These are phyloP conservation scores for Saccharomycopsis phalli DNA, from an alignment of 1,139 yeast species.

Conservation along the genomic window DNA sequence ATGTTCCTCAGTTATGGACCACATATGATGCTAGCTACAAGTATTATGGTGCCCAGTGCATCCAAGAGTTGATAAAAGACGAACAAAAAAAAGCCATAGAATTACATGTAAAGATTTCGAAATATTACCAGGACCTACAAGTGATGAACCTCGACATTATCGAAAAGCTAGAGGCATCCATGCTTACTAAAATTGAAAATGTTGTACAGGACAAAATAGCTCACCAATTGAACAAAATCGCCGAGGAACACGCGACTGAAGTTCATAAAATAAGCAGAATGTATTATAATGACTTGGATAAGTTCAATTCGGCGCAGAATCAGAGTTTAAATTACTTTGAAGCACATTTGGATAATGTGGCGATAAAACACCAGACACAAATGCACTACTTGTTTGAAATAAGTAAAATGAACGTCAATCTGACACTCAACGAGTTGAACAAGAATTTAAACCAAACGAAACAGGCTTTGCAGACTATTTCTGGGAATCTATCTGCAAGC, in stretches of 20 bases:
- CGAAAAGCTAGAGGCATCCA: neutral
- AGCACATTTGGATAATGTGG: neutral
- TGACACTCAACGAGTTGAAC: neutral
- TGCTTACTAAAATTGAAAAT: neutral
- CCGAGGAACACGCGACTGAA: neutral
- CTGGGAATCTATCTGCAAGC: neutral
- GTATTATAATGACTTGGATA: neutral
- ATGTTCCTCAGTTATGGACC: slow-evolving; percentile 19
- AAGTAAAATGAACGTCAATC: neutral
- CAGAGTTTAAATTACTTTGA: neutral
- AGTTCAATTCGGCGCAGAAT: neutral
- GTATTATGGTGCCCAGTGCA: slow-evolving; percentile 12
- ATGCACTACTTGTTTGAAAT: neutral
- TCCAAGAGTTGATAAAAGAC: slow-evolving; percentile 10
- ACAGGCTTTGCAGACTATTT: neutral
- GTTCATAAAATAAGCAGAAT: neutral
- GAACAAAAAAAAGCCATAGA: slow-evolving; percentile 11
- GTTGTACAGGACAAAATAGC: neutral
- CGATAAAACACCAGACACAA: neutral
- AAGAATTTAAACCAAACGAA: neutral
- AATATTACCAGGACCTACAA: slow-evolving; percentile 7
- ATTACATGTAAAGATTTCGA: slow-evolving; percentile 12
- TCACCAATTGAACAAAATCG: neutral
- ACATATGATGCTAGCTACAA: slow-evolving; percentile 19
- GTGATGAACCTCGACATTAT: neutral